A percentile compares a stretch with the other conserved stretches of the same genome.
Evolutionary conservation across 768 basidiomycete species (phyloP).

Genomic region (Pisolithus marmoratus): DNA sequence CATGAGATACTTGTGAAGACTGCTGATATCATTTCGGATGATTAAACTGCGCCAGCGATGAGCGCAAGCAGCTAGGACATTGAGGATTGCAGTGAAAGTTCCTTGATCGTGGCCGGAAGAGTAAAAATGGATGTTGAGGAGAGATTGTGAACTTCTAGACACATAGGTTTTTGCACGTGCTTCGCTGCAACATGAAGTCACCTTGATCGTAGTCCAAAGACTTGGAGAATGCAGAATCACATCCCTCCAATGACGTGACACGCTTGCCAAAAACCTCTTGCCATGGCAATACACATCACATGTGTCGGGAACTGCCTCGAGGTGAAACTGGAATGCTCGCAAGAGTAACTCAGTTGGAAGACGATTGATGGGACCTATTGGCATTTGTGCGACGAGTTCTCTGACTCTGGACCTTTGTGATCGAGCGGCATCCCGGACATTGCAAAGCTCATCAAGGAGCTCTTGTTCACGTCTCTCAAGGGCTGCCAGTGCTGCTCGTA

Average conservation of each 20-base stretch:
- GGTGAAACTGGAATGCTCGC: background rate
- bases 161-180: background rate
- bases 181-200: background rate
- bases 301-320: background rate
- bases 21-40: background rate
- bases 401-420: background rate
- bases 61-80: background rate
- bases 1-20: background rate
- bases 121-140: background rate
- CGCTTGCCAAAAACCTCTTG: background rate
- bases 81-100: background rate
- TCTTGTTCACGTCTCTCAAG: background rate
- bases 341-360: background rate
- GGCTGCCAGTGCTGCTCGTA: background rate
- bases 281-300: no score
- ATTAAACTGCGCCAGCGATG: background rate
- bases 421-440: background rate
- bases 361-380: background rate
- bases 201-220: background rate
- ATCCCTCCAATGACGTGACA: background rate
- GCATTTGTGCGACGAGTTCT: background rate
- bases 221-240: background rate
- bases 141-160: background rate
- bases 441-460: background rate
- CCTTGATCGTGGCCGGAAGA: no score